Percentiles rank a stretch among this genome's conserved stretches.
Conservation (phyloP, 1,139 yeast genomes). For the Wickerhamomyces sp. region DNA sequence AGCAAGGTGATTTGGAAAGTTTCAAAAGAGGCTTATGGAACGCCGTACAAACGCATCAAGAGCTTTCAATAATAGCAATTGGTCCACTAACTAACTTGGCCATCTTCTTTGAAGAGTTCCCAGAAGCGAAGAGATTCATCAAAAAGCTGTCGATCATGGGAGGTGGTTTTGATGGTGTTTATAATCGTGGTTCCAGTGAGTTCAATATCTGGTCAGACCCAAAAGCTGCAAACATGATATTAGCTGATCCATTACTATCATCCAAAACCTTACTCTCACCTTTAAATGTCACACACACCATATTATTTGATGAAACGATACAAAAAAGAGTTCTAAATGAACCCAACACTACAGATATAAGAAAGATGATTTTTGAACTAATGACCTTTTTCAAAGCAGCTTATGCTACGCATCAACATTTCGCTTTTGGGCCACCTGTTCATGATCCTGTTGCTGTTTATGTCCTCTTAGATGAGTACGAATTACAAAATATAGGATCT, state of each 20-base stretch:
- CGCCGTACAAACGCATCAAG: constrained; percentile 40
- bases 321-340: constrained; percentile 34
- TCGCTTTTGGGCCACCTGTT: constrained; percentile 63
- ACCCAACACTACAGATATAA: constrained; percentile 33
- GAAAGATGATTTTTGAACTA: constrained; percentile 54
- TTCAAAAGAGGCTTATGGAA: constrained; percentile 56
- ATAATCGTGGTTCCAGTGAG: constrained; percentile 51
- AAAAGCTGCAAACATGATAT: constrained; percentile 57
- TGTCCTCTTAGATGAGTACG: constrained; percentile 42
- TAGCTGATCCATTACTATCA: constrained; percentile 42
- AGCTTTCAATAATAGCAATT: constrained; percentile 57
- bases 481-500: constrained; percentile 6
- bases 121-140: constrained; percentile 44
- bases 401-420: constrained; percentile 42
- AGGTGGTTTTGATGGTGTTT: constrained; percentile 51
- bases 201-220: constrained; percentile 79
- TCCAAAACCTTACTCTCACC: constrained; percentile 57
- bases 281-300: constrained; percentile 67
- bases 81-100: constrained; percentile 76
- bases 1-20: constrained; percentile 28
- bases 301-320: constrained; percentile 49
- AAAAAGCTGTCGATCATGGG: constrained; percentile 68
- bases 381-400: constrained; percentile 50
- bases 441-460: constrained; percentile 80
- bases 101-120: constrained; percentile 44